Conservation (phyloP, 176 grass and related monocot genomes). For the Poa annua region DNA sequence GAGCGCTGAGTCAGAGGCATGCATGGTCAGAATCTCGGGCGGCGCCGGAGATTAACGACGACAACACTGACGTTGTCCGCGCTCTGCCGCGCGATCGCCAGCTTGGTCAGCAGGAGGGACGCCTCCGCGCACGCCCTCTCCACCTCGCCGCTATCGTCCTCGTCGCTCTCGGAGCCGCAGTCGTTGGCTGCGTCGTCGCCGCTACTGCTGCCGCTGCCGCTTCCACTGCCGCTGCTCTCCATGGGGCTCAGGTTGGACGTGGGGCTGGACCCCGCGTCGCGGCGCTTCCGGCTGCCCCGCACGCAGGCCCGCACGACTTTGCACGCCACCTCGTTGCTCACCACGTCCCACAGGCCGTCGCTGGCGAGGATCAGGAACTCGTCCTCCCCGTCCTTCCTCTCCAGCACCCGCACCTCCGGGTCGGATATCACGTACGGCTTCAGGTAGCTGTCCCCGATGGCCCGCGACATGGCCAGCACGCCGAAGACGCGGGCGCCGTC, state of each 20-base stretch:
- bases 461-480: conserved; percentile 92
- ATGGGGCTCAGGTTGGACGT: conserved; percentile 50
- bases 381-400: conserved; percentile 70
- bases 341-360: conserved; percentile 95
- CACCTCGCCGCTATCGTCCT: conserved; percentile 13
- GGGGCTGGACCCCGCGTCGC: conserved; percentile 31
- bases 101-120: conserved; percentile 79
- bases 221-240: conserved; percentile 38
- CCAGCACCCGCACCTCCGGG: conserved; percentile 79
- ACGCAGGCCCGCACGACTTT: conserved; percentile 71
- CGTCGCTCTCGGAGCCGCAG: conserved; percentile 43
- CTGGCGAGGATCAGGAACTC: conserved; percentile 87
- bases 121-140: conserved; percentile 67
- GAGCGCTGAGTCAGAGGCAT: background rate
- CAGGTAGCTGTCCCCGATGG: conserved; percentile 86
- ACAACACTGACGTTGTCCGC: conserved; percentile 82
- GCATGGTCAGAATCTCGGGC: conserved; percentile 41
- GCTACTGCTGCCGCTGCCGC: conserved; percentile 31
- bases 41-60: conserved; percentile 67
- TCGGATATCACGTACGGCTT: conserved; percentile 85
- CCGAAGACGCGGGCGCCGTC: conserved; percentile 85
- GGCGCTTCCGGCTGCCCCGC: background rate
- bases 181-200: conserved; percentile 38
- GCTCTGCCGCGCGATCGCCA: conserved; percentile 75
- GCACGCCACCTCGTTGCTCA: conserved; percentile 85